Evolutionary conservation across 345 rosid genomes (phyloP).

Genomic region (Orychophragmus violaceus): DNA sequence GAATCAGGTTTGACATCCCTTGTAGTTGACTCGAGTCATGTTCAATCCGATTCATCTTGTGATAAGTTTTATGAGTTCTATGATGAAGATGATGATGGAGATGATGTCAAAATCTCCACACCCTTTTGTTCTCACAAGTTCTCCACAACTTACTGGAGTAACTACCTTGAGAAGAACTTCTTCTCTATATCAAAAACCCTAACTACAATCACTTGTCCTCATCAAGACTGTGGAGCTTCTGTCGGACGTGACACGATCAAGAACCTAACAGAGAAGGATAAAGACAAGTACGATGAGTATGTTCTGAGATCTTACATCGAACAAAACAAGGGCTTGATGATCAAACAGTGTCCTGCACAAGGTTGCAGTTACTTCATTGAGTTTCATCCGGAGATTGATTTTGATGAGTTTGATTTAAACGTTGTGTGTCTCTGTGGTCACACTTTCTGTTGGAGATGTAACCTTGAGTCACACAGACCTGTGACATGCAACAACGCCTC

Average conservation of each 20-base stretch:
- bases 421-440: slow-evolving; percentile 25
- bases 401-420: background rate
- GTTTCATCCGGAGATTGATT: background rate
- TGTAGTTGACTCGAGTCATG: background rate
- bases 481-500: slow-evolving; percentile 28
- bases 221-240: background rate
- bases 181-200: background rate
- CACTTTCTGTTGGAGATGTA: slow-evolving; percentile 24
- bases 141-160: slow-evolving; percentile 5
- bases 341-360: slow-evolving; percentile 20
- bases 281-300: background rate
- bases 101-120: slow-evolving; percentile 8
- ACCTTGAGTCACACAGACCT: slow-evolving; percentile 20
- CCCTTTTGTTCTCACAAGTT: slow-evolving; percentile 22
- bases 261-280: background rate
- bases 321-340: background rate
- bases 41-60: background rate
- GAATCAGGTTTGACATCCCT: slow-evolving; percentile 17
- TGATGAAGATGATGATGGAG: background rate
- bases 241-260: slow-evolving; percentile 21
- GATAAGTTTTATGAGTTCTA: slow-evolving; percentile 1
- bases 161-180: background rate
- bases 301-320: slow-evolving; percentile 11
- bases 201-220: slow-evolving; percentile 14
- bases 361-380: slow-evolving; percentile 3